These are phyloP conservation scores for Colletotrichum sp. DNA, from an alignment of 2,329 filamentous ascomycete species.

Conservation along the genomic window DNA sequence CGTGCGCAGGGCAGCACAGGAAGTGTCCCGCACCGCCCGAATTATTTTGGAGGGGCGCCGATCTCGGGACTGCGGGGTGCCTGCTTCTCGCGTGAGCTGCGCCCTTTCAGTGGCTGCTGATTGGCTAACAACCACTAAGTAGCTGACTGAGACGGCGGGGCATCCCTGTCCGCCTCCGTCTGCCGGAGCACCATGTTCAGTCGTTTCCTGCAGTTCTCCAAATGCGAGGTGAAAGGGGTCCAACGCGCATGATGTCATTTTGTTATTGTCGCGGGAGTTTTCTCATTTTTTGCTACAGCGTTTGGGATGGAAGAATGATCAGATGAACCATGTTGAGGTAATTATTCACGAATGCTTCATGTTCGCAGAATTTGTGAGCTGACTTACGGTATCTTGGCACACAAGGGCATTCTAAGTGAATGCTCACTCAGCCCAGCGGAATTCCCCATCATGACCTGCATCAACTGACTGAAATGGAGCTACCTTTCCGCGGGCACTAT, in stretches of 20 bases:
- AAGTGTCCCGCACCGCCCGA: neutral
- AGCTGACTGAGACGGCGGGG: neutral
- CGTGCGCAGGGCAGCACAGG: neutral
- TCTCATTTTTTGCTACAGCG: neutral
- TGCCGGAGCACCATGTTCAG: neutral
- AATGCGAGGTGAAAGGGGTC: neutral
- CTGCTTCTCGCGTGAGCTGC: neutral
- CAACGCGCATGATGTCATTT: neutral
- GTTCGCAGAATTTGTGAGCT: neutral
- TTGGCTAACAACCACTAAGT: neutral
- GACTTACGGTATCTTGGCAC: neutral
- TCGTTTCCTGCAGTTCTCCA: neutral
- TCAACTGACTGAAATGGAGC: neutral
- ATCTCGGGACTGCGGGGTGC: constrained; percentile 19
- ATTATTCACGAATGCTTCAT: neutral
- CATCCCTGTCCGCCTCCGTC: constrained; percentile 10
- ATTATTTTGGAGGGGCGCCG: constrained; percentile 13
- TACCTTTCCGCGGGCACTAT: neutral
- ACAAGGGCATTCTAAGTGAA: neutral
- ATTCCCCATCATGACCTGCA: neutral
- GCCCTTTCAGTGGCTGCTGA: neutral
- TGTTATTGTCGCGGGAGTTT: neutral
- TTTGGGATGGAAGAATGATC: neutral
- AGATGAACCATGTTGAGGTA: neutral
- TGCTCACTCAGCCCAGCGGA: neutral